phyloP scores from a whole-genome alignment of 495 filamentous ascomycete genomes.

The Terfezia claveryi region DNA sequence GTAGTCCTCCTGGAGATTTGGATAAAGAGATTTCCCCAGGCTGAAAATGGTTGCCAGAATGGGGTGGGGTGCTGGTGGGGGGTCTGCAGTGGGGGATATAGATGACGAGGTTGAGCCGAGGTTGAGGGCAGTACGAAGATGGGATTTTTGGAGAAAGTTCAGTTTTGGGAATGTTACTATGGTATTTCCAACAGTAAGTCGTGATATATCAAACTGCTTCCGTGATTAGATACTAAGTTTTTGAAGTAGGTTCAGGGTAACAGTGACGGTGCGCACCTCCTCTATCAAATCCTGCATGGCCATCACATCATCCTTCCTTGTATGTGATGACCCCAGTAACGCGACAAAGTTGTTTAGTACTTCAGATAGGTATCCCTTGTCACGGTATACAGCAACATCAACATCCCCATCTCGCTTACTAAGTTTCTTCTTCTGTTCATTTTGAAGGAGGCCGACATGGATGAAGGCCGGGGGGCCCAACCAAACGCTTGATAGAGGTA shows the following conservation, averaged over 20 bases:
- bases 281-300: slow-evolving; percentile 43
- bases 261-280: slow-evolving; percentile 27
- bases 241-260: background rate
- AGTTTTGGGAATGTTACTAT: slow-evolving; percentile 64
- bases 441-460: slow-evolving; percentile 70
- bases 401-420: slow-evolving; percentile 67
- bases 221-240: slow-evolving; percentile 3
- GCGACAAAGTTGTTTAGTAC: slow-evolving; percentile 65
- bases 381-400: slow-evolving; percentile 44
- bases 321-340: slow-evolving; percentile 68
- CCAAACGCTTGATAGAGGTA: slow-evolving; percentile 71
- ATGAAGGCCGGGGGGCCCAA: slow-evolving; percentile 67
- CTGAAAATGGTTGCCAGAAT: slow-evolving; percentile 18
- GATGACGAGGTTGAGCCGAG: slow-evolving; percentile 10
- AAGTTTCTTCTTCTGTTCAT: slow-evolving; percentile 55
- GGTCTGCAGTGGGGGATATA: slow-evolving; percentile 6
- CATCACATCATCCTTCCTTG: slow-evolving; percentile 40
- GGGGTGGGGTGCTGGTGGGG: slow-evolving; percentile 30
- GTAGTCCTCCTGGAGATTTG: slow-evolving; percentile 1
- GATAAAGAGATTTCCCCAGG: background rate
- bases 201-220: slow-evolving; percentile 48
- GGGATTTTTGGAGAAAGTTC: slow-evolving; percentile 52
- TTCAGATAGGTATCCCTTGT: slow-evolving; percentile 46
- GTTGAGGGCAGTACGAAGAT: slow-evolving; percentile 25
- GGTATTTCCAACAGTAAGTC: slow-evolving; percentile 67